Conservation (phyloP, 495 filamentous ascomycete species). For the Penicillium dipodomyicola region DNA sequence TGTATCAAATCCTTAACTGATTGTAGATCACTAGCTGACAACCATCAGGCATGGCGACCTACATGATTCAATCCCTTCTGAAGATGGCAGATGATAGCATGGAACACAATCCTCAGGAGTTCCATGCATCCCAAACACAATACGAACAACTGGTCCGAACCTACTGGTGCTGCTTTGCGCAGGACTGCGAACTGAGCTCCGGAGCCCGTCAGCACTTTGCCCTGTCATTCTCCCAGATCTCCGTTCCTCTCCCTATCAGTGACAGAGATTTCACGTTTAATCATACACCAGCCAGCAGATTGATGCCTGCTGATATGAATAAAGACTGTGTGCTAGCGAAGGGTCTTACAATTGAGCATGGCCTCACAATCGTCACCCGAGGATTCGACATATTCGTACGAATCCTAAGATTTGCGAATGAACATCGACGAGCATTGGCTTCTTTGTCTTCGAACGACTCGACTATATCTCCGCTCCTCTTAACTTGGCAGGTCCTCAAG, state of each 20-base stretch:
- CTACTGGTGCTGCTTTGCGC: conserved; percentile 47
- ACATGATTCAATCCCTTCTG: conserved; percentile 47
- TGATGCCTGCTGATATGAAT: conserved; percentile 41
- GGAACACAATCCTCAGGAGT: conserved; percentile 42
- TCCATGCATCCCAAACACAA: conserved; percentile 40
- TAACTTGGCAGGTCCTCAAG: conserved; percentile 36
- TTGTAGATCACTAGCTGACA: neutral
- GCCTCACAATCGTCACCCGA: conserved; percentile 40
- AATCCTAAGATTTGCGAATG: conserved; percentile 45
- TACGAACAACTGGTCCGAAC: conserved; percentile 48
- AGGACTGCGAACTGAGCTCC: conserved; percentile 46
- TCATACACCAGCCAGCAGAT: conserved; percentile 23
- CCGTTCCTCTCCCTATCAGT: conserved; percentile 43
- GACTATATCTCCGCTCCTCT: conserved; percentile 19
- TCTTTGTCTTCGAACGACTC: conserved; percentile 19
- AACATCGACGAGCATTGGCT: conserved; percentile 36
- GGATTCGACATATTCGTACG: conserved; percentile 48
- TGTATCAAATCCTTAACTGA: neutral
- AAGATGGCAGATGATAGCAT: conserved; percentile 46
- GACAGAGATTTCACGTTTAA: conserved; percentile 44
- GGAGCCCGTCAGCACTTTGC: conserved; percentile 47
- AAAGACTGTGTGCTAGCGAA: conserved; percentile 19
- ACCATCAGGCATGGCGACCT: conserved; percentile 43
- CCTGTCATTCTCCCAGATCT: conserved; percentile 44
- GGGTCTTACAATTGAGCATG: conserved; percentile 38